Evolutionary conservation across 352 stramenopile species (phyloP).

Genomic region (Aphanomyces stellatus): DNA sequence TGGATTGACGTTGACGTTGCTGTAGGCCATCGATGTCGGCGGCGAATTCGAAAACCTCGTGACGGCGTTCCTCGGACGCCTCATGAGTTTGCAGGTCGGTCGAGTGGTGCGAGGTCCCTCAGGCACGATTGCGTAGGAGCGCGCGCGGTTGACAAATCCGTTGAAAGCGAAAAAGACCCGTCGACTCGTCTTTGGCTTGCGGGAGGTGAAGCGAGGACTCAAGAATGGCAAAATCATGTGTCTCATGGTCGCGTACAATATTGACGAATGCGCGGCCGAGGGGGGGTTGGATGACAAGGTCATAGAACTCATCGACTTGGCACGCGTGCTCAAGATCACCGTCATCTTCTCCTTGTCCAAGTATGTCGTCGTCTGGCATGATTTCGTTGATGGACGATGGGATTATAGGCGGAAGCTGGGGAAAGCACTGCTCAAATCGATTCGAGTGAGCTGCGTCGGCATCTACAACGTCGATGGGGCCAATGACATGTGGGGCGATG

Average conservation of each 20-base stretch:
- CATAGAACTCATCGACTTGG: constrained; percentile 72
- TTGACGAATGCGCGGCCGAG: constrained; percentile 56
- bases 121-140: too few species aligned
- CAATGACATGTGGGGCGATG: constrained; percentile 61
- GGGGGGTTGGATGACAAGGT: constrained; percentile 75
- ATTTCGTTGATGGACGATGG: constrained; percentile 45
- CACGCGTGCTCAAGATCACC: constrained; percentile 33
- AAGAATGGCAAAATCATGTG: constrained; percentile 74
- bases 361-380: constrained; percentile 25
- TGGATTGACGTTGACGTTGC: not conserved
- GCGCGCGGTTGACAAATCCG: constrained; percentile 50
- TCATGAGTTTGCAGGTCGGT: constrained; percentile 32
- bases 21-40: constrained; percentile 20
- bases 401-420: constrained; percentile 85
- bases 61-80: constrained; percentile 26
- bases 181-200: constrained; percentile 86
- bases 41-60: constrained; percentile 25
- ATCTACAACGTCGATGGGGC: constrained; percentile 94
- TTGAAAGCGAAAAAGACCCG: constrained; percentile 53
- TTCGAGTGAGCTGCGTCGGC: constrained; percentile 91
- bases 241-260: constrained; percentile 85
- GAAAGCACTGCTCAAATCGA: constrained; percentile 86
- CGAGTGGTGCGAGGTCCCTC: not conserved
- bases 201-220: constrained; percentile 86
- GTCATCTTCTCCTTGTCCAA: constrained; percentile 38